phyloP scores from a whole-genome alignment of 495 filamentous ascomycete species.

The Podospora appendiculata region DNA sequence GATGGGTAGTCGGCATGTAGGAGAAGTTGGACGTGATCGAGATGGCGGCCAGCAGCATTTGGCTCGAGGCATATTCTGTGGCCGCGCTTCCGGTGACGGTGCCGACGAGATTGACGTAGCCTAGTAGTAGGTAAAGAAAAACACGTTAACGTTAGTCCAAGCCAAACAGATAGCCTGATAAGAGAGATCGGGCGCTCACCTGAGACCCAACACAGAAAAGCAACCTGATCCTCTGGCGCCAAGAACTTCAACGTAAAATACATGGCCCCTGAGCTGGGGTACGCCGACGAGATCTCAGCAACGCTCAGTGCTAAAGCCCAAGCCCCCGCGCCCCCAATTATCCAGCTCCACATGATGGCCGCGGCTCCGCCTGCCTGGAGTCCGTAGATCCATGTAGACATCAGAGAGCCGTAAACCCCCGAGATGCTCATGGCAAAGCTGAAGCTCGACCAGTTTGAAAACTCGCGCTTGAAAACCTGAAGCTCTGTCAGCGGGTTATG shows the following conservation, averaged over 20 bases:
- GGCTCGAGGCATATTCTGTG: slow-evolving; percentile 58
- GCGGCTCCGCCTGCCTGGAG: slow-evolving; percentile 52
- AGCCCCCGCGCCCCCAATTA: slow-evolving; percentile 54
- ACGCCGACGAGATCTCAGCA: slow-evolving; percentile 51
- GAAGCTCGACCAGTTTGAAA: slow-evolving; percentile 53
- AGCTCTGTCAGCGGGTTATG: not conserved
- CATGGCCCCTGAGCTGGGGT: slow-evolving; percentile 49
- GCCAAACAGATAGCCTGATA: no score
- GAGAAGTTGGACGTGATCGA: slow-evolving; percentile 52
- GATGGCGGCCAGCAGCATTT: slow-evolving; percentile 60
- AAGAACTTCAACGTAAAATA: slow-evolving; percentile 43
- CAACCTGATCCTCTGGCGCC: slow-evolving; percentile 31
- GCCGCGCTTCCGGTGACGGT: slow-evolving; percentile 58
- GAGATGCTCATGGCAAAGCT: slow-evolving; percentile 58
- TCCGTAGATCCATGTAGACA: slow-evolving; percentile 55
- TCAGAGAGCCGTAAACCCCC: slow-evolving; percentile 52
- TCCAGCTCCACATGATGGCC: slow-evolving; percentile 57
- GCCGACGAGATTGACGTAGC: slow-evolving; percentile 63
- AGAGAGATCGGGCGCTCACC: slow-evolving; percentile 5
- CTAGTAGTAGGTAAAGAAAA: slow-evolving; percentile 13
- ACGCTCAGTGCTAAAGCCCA: slow-evolving; percentile 55
- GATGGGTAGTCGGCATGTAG: slow-evolving; percentile 43
- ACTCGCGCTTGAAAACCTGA: slow-evolving; percentile 57
- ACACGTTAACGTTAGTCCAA: no score
- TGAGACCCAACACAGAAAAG: slow-evolving; percentile 41